Percentiles rank a stretch among this genome's conserved stretches.
phyloP scores from a whole-genome alignment of 176 grass and related monocot genomes.

The Guadua angustifolia region DNA sequence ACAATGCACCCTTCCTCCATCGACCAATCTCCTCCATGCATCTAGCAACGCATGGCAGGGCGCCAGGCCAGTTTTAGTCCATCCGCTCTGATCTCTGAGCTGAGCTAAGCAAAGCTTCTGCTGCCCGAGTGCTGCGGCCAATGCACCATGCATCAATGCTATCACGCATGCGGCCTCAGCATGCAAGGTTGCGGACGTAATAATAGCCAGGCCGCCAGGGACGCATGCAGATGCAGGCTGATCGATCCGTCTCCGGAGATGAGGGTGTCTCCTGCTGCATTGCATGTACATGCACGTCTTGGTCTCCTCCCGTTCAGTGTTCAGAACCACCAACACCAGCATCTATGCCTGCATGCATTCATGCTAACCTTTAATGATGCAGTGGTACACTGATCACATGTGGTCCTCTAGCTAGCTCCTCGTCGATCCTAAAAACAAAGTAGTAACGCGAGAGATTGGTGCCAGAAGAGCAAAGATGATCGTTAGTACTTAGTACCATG shows the following conservation, averaged over 20 bases:
- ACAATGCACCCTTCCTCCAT: too few species aligned
- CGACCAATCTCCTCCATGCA: background rate
- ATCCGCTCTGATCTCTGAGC: slow-evolving; percentile 3
- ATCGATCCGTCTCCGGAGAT: slow-evolving; percentile 15
- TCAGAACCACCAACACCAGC: background rate
- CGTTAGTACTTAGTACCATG: too few species aligned
- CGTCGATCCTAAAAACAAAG: background rate
- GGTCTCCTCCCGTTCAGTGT: slow-evolving; percentile 1
- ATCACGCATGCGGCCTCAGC: background rate
- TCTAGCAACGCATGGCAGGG: background rate
- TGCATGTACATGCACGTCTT: slow-evolving; percentile 14
- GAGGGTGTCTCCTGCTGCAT: slow-evolving; percentile 29
- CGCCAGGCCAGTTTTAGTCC: background rate
- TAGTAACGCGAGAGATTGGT: slow-evolving; percentile 5
- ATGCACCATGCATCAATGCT: background rate
- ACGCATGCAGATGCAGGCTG: background rate
- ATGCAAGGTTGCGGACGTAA: background rate
- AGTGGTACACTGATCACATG: background rate
- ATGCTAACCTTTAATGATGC: slow-evolving; percentile 33
- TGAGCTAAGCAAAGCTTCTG: slow-evolving; percentile 1
- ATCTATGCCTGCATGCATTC: slow-evolving; percentile 31
- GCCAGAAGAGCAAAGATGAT: background rate
- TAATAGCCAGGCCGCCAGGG: background rate
- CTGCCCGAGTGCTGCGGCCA: background rate
- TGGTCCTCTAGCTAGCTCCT: slow-evolving; percentile 32